A percentile compares a stretch with the other conserved stretches of the same genome.
Evolutionary conservation across 1,139 yeast genomes (phyloP).

Genomic region (Blastobotrys illinoisensis): DNA sequence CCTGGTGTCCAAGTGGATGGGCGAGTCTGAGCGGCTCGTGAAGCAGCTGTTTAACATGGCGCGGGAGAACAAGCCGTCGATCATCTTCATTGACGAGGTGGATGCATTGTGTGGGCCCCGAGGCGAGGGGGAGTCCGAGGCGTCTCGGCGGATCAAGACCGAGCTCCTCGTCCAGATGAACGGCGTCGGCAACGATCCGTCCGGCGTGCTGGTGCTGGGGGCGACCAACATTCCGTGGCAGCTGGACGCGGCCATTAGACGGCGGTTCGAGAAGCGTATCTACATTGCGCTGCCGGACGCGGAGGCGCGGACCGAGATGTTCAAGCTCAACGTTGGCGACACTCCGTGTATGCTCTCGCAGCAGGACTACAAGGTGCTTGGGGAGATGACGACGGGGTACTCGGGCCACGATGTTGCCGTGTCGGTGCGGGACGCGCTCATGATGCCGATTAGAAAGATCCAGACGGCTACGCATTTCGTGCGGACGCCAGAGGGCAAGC

Average conservation of each 20-base stretch:
- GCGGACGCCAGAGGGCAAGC: slow-evolving; percentile 38
- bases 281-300: slow-evolving; percentile 92
- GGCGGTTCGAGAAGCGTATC: slow-evolving; percentile 92
- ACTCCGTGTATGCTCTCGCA: slow-evolving; percentile 76
- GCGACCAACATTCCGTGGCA: slow-evolving; percentile 99
- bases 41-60: slow-evolving; percentile 95
- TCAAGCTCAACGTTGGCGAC: slow-evolving; percentile 85
- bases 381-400: slow-evolving; percentile 94
- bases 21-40: slow-evolving; percentile 92
- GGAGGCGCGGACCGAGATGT: slow-evolving; percentile 88
- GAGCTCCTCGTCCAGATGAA: slow-evolving; percentile 97
- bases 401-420: slow-evolving; percentile 98
- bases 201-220: slow-evolving; percentile 90
- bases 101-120: slow-evolving; percentile 98
- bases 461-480: slow-evolving; percentile 93
- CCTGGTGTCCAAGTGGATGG: slow-evolving; percentile 98
- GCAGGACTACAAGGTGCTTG: slow-evolving; percentile 71
- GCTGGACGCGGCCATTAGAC: slow-evolving; percentile 92
- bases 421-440: slow-evolving; percentile 92
- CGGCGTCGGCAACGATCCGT: slow-evolving; percentile 94
- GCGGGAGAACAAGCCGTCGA: slow-evolving; percentile 88
- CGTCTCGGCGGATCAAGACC: slow-evolving; percentile 91
- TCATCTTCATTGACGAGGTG: slow-evolving; percentile 94
- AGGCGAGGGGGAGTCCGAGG: slow-evolving; percentile 98
- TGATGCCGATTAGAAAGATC: slow-evolving; percentile 95